phyloP scores from a whole-genome alignment of 2,329 filamentous ascomycete species.

The Monosporascus sp. region DNA sequence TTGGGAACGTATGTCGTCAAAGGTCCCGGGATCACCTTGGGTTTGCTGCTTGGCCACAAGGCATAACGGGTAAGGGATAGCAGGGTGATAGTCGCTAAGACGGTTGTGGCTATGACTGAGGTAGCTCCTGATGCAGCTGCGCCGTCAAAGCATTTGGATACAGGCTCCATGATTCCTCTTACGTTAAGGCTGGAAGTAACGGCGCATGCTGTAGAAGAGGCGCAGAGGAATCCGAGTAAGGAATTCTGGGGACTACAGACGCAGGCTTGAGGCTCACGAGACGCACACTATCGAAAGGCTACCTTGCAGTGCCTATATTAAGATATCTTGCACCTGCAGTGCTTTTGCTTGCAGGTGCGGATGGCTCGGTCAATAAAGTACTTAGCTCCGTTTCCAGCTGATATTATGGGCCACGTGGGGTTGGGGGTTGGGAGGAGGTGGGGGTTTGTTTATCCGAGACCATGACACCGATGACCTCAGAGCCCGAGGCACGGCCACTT shows the following conservation, averaged over 20 bases:
- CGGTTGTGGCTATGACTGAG: conserved; percentile 33
- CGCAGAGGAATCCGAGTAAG: no score
- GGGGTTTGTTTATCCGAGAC: no score
- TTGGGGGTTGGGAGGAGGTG: no score
- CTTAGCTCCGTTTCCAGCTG: background rate
- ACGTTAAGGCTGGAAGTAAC: background rate
- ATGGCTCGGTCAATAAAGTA: background rate
- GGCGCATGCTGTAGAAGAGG: no score
- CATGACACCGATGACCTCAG: no score
- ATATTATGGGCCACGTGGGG: background rate
- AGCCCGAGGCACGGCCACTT: no score
- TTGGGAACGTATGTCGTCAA: conserved; percentile 34
- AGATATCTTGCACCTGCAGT: no score
- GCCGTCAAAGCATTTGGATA: conserved; percentile 18
- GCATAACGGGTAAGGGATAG: conserved; percentile 28
- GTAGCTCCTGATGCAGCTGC: conserved; percentile 20
- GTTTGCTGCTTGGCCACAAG: conserved; percentile 35
- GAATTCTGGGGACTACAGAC: no score
- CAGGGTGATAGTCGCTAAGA: conserved; percentile 35
- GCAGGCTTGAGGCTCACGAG: no score
- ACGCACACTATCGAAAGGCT: no score
- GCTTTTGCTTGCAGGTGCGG: background rate
- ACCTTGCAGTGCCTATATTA: no score
- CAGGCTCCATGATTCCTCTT: conserved; percentile 21
- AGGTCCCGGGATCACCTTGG: conserved; percentile 37